Evolutionary conservation across 257 asterid species (phyloP), one percentile per base, ranked within the genome.

Genomic region (Fraxinus quadrangulata): DNA sequence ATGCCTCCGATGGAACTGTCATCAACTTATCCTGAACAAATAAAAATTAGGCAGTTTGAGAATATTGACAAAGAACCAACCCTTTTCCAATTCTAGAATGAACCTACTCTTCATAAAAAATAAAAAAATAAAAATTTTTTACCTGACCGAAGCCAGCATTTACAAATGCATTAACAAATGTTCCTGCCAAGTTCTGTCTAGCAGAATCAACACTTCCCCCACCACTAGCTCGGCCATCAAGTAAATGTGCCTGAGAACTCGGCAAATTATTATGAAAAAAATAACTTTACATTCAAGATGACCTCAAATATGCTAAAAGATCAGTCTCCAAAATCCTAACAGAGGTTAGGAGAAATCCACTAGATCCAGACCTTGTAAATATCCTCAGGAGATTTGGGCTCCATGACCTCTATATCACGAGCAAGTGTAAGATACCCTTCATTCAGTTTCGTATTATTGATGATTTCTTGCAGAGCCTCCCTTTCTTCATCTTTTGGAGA

Each of bases 101-200:
- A 70, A 66, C n/a, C 33, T 24, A 10, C 11, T 36, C 33, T 31
- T 51, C 19, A 17, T 36, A 39, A 39, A 39, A 39, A 39, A 39
- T 3, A 4, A 34, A 34, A 5, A 36, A 5, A 28, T 28, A 33
- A 33, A 33, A 2, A 30, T 33, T 3, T 26, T 33, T 3, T 74
- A 95, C 99, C 98, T 89, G 97, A 69, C 99, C 96, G 76, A 93
- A 96, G 61, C 98, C 99, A 71, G 98, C 99, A 88, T 96, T 96
- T 16, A 96, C 99, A 80, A 96, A 96, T 24, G 99, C 99, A 74
- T 96, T 96, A 61, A 96, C 98, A 84, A 93, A 96, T 34, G 99
- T 96, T 23, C 97, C 97, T 40, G 99, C 99, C 91, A 96, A 85
- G 79, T 96, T 96, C 86, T 96, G 98, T 79, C 97, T 84, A 65